Conservation (phyloP, 2,329 filamentous ascomycete genomes). For the Plenodomus lindquistii region DNA sequence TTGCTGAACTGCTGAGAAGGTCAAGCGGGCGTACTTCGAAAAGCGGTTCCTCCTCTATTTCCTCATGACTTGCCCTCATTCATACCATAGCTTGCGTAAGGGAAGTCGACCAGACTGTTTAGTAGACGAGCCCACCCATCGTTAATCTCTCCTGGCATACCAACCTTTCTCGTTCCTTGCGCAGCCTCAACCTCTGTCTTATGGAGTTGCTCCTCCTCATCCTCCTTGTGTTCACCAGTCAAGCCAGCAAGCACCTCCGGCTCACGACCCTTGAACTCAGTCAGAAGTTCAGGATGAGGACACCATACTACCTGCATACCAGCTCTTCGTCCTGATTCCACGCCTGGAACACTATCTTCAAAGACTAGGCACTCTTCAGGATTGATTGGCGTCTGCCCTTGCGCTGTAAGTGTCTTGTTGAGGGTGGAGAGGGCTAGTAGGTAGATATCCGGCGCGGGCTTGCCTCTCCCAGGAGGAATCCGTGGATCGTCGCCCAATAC, state of each 20-base stretch:
- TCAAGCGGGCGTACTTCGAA: too few species aligned
- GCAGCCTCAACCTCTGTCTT: conserved; percentile 43
- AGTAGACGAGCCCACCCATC: conserved; percentile 65
- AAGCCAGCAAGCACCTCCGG: conserved; percentile 80
- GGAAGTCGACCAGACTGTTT: conserved; percentile 60
- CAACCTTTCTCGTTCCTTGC: conserved; percentile 47
- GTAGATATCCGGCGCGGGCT: conserved; percentile 95
- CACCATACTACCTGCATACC: conserved; percentile 96
- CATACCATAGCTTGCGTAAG: conserved; percentile 64
- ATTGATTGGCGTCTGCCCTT: conserved; percentile 64
- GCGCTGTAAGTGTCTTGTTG: conserved; percentile 70
- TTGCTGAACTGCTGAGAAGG: background rate
- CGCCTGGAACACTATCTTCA: conserved; percentile 91
- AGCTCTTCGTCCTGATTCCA: conserved; percentile 85
- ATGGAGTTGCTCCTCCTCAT: conserved; percentile 46
- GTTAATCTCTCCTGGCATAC: conserved; percentile 57
- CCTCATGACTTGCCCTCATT: background rate
- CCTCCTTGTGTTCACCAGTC: conserved; percentile 70
- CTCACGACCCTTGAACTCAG: conserved; percentile 77
- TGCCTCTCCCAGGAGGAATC: conserved; percentile 79
- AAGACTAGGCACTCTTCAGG: conserved; percentile 94
- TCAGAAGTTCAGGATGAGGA: conserved; percentile 77
- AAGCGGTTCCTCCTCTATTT: background rate
- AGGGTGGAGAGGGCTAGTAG: conserved; percentile 81
- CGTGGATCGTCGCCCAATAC: conserved; percentile 85